Base-by-base conservation (phyloP, 1,139 yeast species). In the Suzukiozyma palmioleophila region DNA sequence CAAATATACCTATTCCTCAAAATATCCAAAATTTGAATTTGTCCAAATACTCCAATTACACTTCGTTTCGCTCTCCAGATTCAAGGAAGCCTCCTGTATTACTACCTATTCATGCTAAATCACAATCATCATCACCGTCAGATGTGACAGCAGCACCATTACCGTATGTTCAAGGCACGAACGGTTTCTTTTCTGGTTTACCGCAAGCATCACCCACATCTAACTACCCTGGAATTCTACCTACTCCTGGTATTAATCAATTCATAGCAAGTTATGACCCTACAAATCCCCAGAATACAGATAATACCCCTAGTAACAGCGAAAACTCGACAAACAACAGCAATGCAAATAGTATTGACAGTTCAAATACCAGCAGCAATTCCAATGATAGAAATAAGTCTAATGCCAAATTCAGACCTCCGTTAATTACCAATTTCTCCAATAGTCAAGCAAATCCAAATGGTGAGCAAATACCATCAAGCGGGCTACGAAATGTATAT, bases 391-490 rank as follows among this genome's bases (percentile, higher is more conserved):
- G 39, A 33, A 10, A 28, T 28, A 13, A 12, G n/a, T 4, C 6
- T 13, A 28, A 38, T 35, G 15, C 47, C 36, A 35, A 37, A 29
- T 13, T 16, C 37, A 11, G 48, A 43, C 26, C 41, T 37, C 15
- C 39, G 27, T n/a, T 46, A 40, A 30, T 33, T 47, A 39, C 44
- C 39, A 14, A 27, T 39, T 38, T 33, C 39, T 43, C 27, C 37
- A 43, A 26, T 39, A 32, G 26, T 13, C 27, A 26, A 16, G 15
- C 26, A 43, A 46, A 30, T 35, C 50, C 44, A 26, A 53, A 59
- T 29, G 77, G 75, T 5, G 77, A 69, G 35, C 79, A 73, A 38
- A 70, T 78, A 0, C 81, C 80, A 2, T 52, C 73, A 5, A 67
- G 74, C 18, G 79, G 74, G 2, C 55, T 76, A 24, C 61, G 77